These are phyloP conservation scores for Exophiala calicioides DNA, from an alignment of 2,329 filamentous ascomycete species.

Conservation along the genomic window DNA sequence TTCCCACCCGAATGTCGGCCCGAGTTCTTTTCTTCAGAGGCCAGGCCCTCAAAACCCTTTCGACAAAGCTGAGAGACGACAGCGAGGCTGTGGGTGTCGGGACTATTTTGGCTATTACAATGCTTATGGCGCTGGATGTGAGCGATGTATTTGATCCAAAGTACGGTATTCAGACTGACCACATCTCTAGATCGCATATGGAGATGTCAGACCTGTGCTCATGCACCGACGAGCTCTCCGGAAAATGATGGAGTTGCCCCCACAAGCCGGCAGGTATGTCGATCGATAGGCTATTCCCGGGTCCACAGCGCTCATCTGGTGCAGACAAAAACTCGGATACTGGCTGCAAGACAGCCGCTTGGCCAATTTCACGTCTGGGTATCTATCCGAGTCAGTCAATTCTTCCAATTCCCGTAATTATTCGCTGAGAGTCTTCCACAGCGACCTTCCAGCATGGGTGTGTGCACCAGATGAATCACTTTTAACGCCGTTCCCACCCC, in stretches of 20 bases:
- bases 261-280: neutral
- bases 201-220: slow-evolving; percentile 5
- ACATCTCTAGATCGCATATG: slow-evolving; percentile 7
- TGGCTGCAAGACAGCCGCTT: slow-evolving; percentile 1
- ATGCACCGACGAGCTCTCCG: slow-evolving; percentile 12
- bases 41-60: slow-evolving; percentile 5
- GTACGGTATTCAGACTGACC: neutral
- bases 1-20: neutral
- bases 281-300: neutral
- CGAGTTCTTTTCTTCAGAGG: slow-evolving; percentile 9
- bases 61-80: slow-evolving; percentile 1
- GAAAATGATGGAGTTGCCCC: slow-evolving; percentile 2
- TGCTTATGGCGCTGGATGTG: slow-evolving; percentile 13
- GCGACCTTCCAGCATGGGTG: slow-evolving; percentile 3
- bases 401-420: neutral
- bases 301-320: neutral
- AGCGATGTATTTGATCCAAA: neutral
- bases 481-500: neutral
- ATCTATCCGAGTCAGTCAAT: slow-evolving; percentile 5
- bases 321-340: neutral
- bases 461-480: slow-evolving; percentile 1
- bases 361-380: neutral
- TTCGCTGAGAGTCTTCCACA: neutral
- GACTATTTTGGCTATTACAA: slow-evolving; percentile 4
- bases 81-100: slow-evolving; percentile 1